Conservation (phyloP, 1,284 basidiomycete genomes). For the Paramarasmius palmivorus region DNA sequence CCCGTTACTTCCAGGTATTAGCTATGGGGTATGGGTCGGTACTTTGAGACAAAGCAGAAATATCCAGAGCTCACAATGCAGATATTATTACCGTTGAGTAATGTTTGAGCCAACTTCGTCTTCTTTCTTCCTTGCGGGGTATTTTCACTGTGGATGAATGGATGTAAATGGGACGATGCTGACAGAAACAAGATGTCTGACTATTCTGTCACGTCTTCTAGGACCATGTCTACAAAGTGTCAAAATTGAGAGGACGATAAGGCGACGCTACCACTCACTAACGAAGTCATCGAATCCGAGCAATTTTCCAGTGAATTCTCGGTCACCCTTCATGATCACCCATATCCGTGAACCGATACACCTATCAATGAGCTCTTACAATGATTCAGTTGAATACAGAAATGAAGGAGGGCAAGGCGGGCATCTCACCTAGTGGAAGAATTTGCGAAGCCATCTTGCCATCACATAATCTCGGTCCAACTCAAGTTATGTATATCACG, state of each 20-base stretch:
- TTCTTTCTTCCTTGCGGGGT: constrained; percentile 83
- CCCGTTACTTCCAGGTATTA: constrained; percentile 79
- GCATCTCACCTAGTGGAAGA: constrained; percentile 46
- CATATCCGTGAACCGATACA: constrained; percentile 94
- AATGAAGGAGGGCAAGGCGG: not conserved
- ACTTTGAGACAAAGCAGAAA: not conserved
- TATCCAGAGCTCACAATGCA: constrained; percentile 78
- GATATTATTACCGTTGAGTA: constrained; percentile 97
- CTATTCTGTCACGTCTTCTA: constrained; percentile 98
- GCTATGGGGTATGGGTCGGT: constrained; percentile 35
- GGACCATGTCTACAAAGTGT: constrained; percentile 82
- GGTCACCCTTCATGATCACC: constrained; percentile 96
- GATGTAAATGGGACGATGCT: constrained; percentile 1
- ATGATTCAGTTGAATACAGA: constrained; percentile 6
- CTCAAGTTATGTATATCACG: not conserved
- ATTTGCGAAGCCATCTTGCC: constrained; percentile 53
- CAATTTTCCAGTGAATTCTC: constrained; percentile 94
- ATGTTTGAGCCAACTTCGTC: constrained; percentile 86
- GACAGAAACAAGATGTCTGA: constrained; percentile 33
- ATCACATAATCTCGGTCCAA: not conserved
- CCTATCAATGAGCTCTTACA: constrained; percentile 85
- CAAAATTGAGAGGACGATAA: constrained; percentile 3
- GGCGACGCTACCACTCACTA: constrained; percentile 70
- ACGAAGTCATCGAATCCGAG: constrained; percentile 99
- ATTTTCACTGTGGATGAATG: constrained; percentile 61